Base-by-base conservation (phyloP, 1,139 yeast genomes). In the Ogataea hybrid region DNA sequence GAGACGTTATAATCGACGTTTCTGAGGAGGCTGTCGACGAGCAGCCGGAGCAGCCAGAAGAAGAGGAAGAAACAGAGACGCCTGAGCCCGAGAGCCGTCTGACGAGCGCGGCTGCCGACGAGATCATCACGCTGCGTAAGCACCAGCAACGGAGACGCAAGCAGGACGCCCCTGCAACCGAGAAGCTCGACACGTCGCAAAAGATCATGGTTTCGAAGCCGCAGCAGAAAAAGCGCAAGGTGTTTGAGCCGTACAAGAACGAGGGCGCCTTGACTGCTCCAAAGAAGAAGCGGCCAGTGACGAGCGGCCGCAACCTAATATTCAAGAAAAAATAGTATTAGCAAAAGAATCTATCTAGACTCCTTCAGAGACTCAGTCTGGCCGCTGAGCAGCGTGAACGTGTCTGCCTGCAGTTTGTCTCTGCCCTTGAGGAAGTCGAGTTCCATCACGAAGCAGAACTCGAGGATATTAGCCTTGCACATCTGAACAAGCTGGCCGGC, bases 401-500 rank as follows among this genome's bases (percentile, higher is more conserved):
- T 85, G 31, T 94, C 95, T 41, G 92, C 89, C 50, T 75, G 78
- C 58, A 92, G 79, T 70, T 79, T 84, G 50, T 85, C 92, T 67
- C 96, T 81, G 51, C 98, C 99, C 63, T 88, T 84, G 64, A 92
- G 78, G 77, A 92, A 92, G 62, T 88, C 94, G 60, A 92, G 79
- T 69, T 92, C 98, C 85, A 92, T 79, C 36, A 92, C 87, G 60
- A 92, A 92, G 54, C 84, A 71, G 65, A 81, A 92, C 67, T 89
- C 95, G 35, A 82, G 64, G 44, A 90, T 76, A 45, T 83, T 76
- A 46, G 82, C 96, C 42, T 82, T 83, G 48, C 61, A 58, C 67
- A 77, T 69, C 59, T 67, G 67, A 41, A 88, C 85, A 53, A 94
- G 76, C 58, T 86, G 84, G 45, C 96, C 97, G 33, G 97, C 98